Evolutionary conservation across 768 basidiomycete genomes (phyloP).

Genomic region (Pulveroboletus sp.): DNA sequence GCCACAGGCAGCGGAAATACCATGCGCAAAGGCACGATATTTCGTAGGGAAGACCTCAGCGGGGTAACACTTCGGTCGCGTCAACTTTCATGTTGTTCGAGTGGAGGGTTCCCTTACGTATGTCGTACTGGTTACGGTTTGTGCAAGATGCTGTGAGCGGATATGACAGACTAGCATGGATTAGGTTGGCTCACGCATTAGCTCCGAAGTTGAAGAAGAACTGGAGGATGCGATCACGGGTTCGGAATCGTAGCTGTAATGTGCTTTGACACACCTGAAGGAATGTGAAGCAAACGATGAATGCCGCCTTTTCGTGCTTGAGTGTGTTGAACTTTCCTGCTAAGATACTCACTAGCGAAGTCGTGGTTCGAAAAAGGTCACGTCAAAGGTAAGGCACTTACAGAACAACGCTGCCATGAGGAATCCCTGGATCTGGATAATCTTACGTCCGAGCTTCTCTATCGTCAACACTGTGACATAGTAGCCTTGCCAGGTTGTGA

Average conservation of each 20-base stretch:
- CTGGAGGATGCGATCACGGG: no score
- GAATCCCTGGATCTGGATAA: slow-evolving; percentile 76
- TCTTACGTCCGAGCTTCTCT: slow-evolving; percentile 69
- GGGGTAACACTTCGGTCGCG: slow-evolving; percentile 73
- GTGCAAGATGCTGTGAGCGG: slow-evolving; percentile 2
- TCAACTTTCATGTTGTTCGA: no score
- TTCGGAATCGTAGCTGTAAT: no score
- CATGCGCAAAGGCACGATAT: slow-evolving; percentile 70
- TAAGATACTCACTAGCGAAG: slow-evolving; percentile 53
- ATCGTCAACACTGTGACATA: slow-evolving; percentile 65
- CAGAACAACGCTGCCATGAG: slow-evolving; percentile 63
- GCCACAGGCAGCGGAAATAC: slow-evolving; percentile 67
- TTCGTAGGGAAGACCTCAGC: slow-evolving; percentile 79
- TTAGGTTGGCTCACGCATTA: slow-evolving; percentile 45
- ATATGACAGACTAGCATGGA: not conserved
- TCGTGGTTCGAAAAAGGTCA: not conserved
- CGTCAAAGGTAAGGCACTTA: slow-evolving; percentile 26
- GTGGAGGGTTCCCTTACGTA: no score
- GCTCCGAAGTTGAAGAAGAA: slow-evolving; percentile 86
- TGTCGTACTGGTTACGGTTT: slow-evolving; percentile 43
- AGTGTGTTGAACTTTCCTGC: slow-evolving; percentile 61
- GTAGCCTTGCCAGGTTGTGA: slow-evolving; percentile 45
- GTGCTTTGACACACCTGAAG: slow-evolving; percentile 43
- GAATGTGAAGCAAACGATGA: slow-evolving; percentile 70
- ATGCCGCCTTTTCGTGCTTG: slow-evolving; percentile 42